Conservation (phyloP, 2,329 filamentous ascomycete genomes). For the Sclerotinia spermophila region DNA sequence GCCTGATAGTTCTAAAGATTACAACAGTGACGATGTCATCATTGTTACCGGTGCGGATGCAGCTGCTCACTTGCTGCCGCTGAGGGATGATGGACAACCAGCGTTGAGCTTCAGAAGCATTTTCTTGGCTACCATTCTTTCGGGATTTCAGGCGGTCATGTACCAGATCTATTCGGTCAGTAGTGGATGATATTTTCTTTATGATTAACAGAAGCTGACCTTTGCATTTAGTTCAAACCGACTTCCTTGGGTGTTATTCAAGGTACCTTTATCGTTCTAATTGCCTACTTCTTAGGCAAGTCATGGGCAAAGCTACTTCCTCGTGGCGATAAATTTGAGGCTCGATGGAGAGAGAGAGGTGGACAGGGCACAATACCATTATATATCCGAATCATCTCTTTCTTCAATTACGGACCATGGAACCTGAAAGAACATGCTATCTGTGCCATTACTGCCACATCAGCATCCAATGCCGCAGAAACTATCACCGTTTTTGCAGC, state of each 20-base stretch:
- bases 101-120: constrained; percentile 52
- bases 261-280: constrained; percentile 55
- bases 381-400: constrained; percentile 42
- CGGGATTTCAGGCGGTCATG: constrained; percentile 54
- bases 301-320: constrained; percentile 47
- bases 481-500: constrained; percentile 44
- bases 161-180: constrained; percentile 51
- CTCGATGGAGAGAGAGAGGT: constrained; percentile 44
- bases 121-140: constrained; percentile 47
- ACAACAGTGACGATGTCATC: constrained; percentile 41
- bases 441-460: constrained; percentile 51
- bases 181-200: constrained; percentile 11
- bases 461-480: constrained; percentile 48
- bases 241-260: constrained; percentile 44
- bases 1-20: constrained; percentile 35
- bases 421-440: constrained; percentile 55
- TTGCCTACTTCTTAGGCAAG: constrained; percentile 53
- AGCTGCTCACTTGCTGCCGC: constrained; percentile 45
- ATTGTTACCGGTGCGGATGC: constrained; percentile 53
- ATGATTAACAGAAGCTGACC: background rate
- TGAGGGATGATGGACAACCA: constrained; percentile 51
- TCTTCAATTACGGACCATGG: constrained; percentile 52
- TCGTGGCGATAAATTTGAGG: constrained; percentile 49
- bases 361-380: constrained; percentile 43
- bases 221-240: constrained; percentile 47